These are phyloP conservation scores for Paraleonurus japonicus DNA, from an alignment of 257 asterid genomes.

Conservation along the genomic window DNA sequence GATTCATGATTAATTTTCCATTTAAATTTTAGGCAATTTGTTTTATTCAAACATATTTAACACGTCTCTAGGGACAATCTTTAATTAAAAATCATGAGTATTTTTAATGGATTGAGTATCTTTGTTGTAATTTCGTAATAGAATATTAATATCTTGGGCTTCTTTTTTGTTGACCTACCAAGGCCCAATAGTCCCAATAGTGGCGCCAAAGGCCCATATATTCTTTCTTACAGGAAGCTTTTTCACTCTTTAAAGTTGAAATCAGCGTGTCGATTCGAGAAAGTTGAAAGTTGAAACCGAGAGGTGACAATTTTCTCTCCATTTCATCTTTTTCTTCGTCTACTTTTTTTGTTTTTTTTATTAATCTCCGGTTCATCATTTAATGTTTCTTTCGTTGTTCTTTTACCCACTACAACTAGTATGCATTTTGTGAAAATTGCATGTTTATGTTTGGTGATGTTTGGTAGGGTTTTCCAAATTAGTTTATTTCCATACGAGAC, in stretches of 20 bases:
- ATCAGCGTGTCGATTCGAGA: constrained; percentile 8
- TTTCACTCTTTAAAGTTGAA: not conserved
- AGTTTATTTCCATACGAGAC: not conserved
- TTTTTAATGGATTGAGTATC: too few species aligned
- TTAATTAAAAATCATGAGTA: too few species aligned
- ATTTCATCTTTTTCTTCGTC: not conserved
- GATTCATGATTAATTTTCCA: too few species aligned
- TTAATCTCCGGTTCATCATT: not conserved
- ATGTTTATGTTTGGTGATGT: not conserved
- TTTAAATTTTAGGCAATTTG: too few species aligned
- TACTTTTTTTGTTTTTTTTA: too few species aligned
- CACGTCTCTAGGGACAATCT: too few species aligned
- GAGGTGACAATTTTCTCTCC: constrained; percentile 20
- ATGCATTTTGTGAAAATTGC: not conserved
- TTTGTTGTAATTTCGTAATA: too few species aligned
- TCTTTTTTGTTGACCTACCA: not conserved
- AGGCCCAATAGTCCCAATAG: constrained; percentile 4
- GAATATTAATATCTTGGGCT: too few species aligned
- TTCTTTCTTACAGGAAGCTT: not conserved
- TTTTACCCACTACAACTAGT: not conserved
- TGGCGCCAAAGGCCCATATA: constrained; percentile 26
- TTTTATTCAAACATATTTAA: too few species aligned
- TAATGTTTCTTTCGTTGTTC: not conserved
- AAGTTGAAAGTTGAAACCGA: not conserved
- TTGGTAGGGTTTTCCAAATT: constrained; percentile 28